A percentile compares a stretch with the other conserved stretches of the same genome.
These are phyloP conservation scores for Tephrocybe sp. DNA, from an alignment of 768 basidiomycete species.

Conservation along the genomic window DNA sequence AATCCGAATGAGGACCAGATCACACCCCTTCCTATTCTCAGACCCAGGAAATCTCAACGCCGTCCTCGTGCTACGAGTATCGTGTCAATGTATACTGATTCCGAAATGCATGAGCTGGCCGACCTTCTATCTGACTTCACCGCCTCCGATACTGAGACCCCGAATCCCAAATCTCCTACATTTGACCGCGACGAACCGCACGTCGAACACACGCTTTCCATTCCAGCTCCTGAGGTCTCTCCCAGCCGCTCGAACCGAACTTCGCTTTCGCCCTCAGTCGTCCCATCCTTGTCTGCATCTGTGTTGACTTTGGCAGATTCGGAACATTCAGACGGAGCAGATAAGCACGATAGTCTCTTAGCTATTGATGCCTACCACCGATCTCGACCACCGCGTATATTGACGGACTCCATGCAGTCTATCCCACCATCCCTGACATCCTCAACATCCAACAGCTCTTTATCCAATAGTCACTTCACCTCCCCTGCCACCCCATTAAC, in stretches of 20 bases:
- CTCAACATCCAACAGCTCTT: constrained; percentile 36
- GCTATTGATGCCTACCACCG: constrained; percentile 16
- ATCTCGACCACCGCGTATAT: constrained; percentile 19
- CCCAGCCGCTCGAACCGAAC: constrained; percentile 5
- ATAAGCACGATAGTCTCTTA: constrained; percentile 6
- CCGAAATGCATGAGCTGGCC: constrained; percentile 48
- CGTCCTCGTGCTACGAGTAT: constrained; percentile 37
- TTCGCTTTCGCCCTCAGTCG: constrained; percentile 12
- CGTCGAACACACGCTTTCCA: constrained; percentile 1
- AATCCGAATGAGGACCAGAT: constrained; percentile 18
- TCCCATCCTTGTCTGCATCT: constrained; percentile 13
- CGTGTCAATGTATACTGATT: constrained; percentile 46
- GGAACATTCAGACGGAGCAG: constrained; percentile 13
- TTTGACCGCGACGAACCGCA: not conserved
- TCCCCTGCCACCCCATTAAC: constrained; percentile 29
- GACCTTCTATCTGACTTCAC: constrained; percentile 40
- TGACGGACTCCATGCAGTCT: constrained; percentile 15
- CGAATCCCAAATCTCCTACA: not conserved
- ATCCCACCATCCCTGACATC: constrained; percentile 42
- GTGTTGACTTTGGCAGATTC: constrained; percentile 14
- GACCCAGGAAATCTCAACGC: constrained; percentile 17
- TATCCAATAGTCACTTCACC: constrained; percentile 22
- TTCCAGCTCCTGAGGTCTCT: constrained; percentile 1
- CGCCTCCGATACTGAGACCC: not conserved
- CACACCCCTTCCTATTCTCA: constrained; percentile 24